Percentiles rank a stretch among this genome's conserved stretches.
These are phyloP conservation scores for Oryza nivara DNA, from an alignment of 176 grass and related monocot genomes.

Conservation along the genomic window DNA sequence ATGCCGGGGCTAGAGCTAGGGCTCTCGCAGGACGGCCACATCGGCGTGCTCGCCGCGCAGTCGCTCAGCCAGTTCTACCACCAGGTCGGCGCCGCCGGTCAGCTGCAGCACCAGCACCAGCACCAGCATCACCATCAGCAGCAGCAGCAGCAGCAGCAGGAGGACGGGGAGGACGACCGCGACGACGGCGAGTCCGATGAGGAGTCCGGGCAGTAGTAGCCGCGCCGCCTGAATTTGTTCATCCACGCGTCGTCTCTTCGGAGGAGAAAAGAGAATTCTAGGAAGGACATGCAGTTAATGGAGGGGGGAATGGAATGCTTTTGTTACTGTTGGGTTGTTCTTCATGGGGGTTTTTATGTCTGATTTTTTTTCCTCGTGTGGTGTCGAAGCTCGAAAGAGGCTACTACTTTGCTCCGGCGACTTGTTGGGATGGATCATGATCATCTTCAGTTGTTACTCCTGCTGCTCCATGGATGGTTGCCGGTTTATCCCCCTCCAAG, in stretches of 20 bases:
- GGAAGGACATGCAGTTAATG: constrained; percentile 38
- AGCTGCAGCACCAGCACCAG: constrained; percentile 55
- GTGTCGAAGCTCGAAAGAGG: constrained; percentile 47
- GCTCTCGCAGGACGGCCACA: constrained; percentile 71
- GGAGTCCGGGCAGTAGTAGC: constrained; percentile 60
- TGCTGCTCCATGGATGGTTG: constrained; percentile 31
- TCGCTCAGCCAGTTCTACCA: constrained; percentile 73
- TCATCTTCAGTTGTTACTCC: constrained; percentile 43
- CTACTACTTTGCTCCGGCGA: constrained; percentile 49
- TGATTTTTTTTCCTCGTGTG: constrained; percentile 56
- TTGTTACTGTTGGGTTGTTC: constrained; percentile 43
- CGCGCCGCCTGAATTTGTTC: neutral
- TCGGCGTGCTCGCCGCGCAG: constrained; percentile 64
- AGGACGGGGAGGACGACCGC: constrained; percentile 61
- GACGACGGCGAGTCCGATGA: constrained; percentile 62
- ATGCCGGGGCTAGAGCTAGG: constrained; percentile 81
- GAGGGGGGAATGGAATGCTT: constrained; percentile 37
- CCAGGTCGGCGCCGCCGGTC: constrained; percentile 53
- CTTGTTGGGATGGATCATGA: constrained; percentile 42
- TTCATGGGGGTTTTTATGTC: constrained; percentile 56
- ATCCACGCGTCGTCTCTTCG: constrained; percentile 6
- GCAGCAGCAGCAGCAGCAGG: constrained; percentile 46
- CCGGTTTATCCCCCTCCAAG: neutral
- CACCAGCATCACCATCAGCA: constrained; percentile 52
- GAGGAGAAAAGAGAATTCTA: neutral